Evolutionary conservation across 371 early-diverging fungal genomes (phyloP), one percentile per base, ranked within the genome.

Genomic region (Mucor circinelloides): DNA sequence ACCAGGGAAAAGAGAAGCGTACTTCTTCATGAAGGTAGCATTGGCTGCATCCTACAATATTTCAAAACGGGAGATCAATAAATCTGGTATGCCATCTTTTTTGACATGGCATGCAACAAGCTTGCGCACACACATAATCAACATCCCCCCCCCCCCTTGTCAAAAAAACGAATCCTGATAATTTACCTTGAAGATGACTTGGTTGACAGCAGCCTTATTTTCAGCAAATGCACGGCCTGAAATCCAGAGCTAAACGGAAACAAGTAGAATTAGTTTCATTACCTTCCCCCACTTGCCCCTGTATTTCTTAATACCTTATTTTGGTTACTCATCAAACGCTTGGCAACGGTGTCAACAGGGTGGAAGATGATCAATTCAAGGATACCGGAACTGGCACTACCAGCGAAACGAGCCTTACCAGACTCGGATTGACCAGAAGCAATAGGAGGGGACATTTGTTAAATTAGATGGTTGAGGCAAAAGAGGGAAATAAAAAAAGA

Each of bases 261-360:
- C 36, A 31, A 31, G 19, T 7, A n/a, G 58, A 6, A 19, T 63
- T 63, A 63, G 15, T 50, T 15, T 52, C 23, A 13, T 10, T 12
- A 50, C 28, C 7, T 5, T 56, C 25, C 9, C 8, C 46, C 12
- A 7, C n/a, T 13, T 21, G 13, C 23, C 44, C 44, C 6, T 12
- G n/a, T 13, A 27, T 52, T 27, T 55, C 25, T 50, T 12, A 9
- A 46, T 83, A 93, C 94, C 80, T 90, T 89, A 65, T 80, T 81
- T 68, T 93, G 91, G 85, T 94, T 94, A 83, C 90, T 94, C 99
- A 98, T 98, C 72, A 98, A 90, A 63, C 99, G 91, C 88, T 98
- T 98, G 63, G 99, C 97, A 25, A 98, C 92, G 1, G 99, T 98
- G 85, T 98, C 99, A 54, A 98, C 94, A 50, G 99, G 99, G 81